These are phyloP conservation scores for Pinus albicaulis DNA, from an alignment of 75 land plant genomes.

Conservation along the genomic window DNA sequence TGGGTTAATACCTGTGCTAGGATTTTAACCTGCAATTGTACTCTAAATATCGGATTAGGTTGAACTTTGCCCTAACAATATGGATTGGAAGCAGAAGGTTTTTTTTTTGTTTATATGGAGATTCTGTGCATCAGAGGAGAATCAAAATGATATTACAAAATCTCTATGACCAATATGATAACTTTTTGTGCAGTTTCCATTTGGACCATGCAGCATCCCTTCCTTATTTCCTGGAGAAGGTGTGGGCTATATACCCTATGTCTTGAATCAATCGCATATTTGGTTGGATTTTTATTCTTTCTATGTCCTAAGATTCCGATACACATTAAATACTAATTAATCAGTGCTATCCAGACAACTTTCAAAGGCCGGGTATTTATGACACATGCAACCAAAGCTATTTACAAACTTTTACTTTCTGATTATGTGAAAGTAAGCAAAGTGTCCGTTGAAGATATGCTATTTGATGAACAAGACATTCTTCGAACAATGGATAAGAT, in stretches of 20 bases:
- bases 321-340: background rate
- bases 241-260: conserved; percentile 13
- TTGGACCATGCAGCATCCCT: conserved; percentile 99
- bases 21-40: background rate
- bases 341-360: conserved; percentile 63
- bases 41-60: background rate
- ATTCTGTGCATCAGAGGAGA: background rate
- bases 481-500: conserved; percentile 96
- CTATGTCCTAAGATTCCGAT: background rate
- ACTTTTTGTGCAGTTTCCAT: conserved; percentile 76
- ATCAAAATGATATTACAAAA: background rate
- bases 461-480: conserved; percentile 94
- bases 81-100: too few relatives aligned
- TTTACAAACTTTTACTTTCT: conserved; percentile 82
- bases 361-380: conserved; percentile 94
- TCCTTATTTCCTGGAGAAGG: conserved; percentile 98
- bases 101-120: background rate
- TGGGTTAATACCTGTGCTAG: background rate
- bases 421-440: conserved; percentile 99
- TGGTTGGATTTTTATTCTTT: background rate
- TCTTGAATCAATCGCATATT: background rate
- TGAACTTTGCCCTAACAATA: background rate
- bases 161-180: background rate
- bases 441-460: conserved; percentile 97
- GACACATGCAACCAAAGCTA: conserved; percentile 99